Evolutionary conservation across 768 basidiomycete genomes (phyloP), one percentile per base, ranked within the genome.

Genomic region (Kwoniella sp.): DNA sequence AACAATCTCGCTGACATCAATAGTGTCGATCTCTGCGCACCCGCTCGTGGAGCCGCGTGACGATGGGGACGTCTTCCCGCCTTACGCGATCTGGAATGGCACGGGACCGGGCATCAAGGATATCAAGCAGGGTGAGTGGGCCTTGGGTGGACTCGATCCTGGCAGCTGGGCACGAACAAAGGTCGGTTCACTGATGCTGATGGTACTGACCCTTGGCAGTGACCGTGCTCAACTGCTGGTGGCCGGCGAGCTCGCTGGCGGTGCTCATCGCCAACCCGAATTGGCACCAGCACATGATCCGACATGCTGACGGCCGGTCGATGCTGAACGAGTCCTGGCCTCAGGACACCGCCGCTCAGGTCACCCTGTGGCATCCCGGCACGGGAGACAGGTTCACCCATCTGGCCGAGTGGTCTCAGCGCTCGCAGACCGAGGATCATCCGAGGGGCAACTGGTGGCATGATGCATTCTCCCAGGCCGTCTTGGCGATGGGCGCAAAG

Each of bases 181-280:
- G 19, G 19, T 36, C 19, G 10, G 19, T 6, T 36, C 15, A 36
- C 34, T n/a, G 15, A 36, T 36, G 34, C 34, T 36, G 34, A 36
- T 20, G 33, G 20, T 36, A 3, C 20, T 36, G 27, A 11, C 32
- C 23, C 12, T 27, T 17, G 20, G 28, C 46, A 69, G 67, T 46
- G 8, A 43, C 42, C 19, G 50, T 62, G 3, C 46, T 51, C 20
- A 49, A 69, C 28, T 69, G 67, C 40, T 69, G 63, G 61, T 40
- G 54, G 37, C 50, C 46, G 11, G 67, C 67, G 11, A 51, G 60
- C 11, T 43, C 59, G 0, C 25, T 64, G 9, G 59, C 67, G 1
- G 51, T 65, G 20, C 40, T 60, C n/a, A 46, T 53, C 14, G 46
- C 60, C 19, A 56, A 53, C 15, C 50, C 38, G 22, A 33, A 63